Base-by-base conservation (phyloP, 2,329 filamentous ascomycete genomes). In the Emmonsiellopsis sp. region DNA sequence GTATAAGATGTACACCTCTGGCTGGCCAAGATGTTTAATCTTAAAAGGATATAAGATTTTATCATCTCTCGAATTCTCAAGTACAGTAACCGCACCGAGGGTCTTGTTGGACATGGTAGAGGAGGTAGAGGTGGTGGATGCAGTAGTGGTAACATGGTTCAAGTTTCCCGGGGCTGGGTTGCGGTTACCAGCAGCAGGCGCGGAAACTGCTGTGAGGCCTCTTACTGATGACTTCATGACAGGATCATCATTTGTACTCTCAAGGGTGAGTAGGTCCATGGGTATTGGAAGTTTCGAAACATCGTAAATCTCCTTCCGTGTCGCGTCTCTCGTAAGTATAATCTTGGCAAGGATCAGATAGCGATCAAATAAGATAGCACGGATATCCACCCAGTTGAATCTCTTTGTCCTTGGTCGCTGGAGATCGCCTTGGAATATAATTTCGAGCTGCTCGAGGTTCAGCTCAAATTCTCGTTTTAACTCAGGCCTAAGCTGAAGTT, bases 201-300 rank as follows among this genome's bases (percentile, higher is more conserved):
- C 38, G 8, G 48, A 50, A 34, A 84, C 76, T 30, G 83, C 64
- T 26, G 70, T 79, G 51, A 92, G 81, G 43, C 87, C 84, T 66
- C 89, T 91, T 8, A 86, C 78, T 1, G 81, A 78, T 2, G 81
- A 84, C 67, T 93, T 95, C 53, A 91, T 81, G 5, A 97, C 87
- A 0, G 93, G 85, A 59, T 95, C 89, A 59, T 98, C 94, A 60
- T 92, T 89, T 61, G 88, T 85, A 67, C 88, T 95, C 70, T 98
- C 94, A 0, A 98, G 77, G 49, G 95, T 88, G 30, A 98, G 77
- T 2, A 98, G 77, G 62, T 95, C 91, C 92, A 98, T 98, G 0
- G 93, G 93, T 58, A 98, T 96, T 6, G 87, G 89, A 70, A 95
- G 79, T 69, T 94, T 91, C 0, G 91, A 96, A 34, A 98, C 92